Evolutionary conservation across 805 yeast genomes (phyloP), one percentile per base, ranked within the genome.

Genomic region (Nakazawaea peltata): DNA sequence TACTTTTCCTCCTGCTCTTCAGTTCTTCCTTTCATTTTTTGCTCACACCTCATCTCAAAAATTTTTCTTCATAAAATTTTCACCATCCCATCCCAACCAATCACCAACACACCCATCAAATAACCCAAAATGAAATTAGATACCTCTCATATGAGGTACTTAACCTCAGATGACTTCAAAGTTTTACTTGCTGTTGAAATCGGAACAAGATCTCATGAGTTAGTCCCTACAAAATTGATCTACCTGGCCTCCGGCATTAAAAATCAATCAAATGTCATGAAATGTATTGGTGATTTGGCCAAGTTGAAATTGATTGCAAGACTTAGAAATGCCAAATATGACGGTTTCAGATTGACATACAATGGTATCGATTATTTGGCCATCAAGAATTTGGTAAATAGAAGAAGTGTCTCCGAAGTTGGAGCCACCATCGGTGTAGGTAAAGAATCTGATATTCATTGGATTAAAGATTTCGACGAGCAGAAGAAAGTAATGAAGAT

Each of bases 351-450:
- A 45, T 60, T 92, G 44, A 81, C 95, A 0, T 88, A 81, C 55
- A 75, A 74, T 32, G 99, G 99, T 3, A 84, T 78, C 57, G 99
- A 92, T 58, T 92, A 84, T 53, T 67, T 92, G 44, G 97, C 97
- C 0, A 66, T 92, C 44, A 86, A 81, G 56, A 71, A 94, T 7
- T 74, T 92, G 77, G 65, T 82, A 43, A 81, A 79, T 49, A 68
- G 86, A 45, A 75, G 78, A 28, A 69, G 85, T 0, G 53, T 92
- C 8, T 78, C 78, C 48, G 80, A 90, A 2, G 72, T 90, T 12
- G 97, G 95, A 13, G 69, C 79, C 30, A 83, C 81, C 8, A 87
- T 90, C 46, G 98, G 97, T 41, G 95, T 92, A 34, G 98, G 98
- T 49, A 92, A 92, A 53, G 98, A 92, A 58, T 87, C 97, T 3